phyloP scores from a whole-genome alignment of 2,329 filamentous ascomycete genomes.

The Blastomyces parvus region DNA sequence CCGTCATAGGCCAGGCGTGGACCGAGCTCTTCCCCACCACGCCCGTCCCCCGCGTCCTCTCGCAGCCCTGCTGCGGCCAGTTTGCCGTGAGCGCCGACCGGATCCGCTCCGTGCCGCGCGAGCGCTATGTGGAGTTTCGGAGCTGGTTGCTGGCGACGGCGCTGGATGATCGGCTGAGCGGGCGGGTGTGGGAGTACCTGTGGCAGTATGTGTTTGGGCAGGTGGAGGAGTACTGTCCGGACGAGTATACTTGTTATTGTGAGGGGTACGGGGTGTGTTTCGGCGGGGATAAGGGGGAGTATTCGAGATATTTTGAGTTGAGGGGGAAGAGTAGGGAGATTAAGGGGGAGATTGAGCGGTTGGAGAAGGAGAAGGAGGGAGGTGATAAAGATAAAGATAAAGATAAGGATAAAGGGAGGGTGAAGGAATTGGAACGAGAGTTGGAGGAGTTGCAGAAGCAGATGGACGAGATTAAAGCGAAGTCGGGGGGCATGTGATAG shows the following conservation, averaged over 20 bases:
- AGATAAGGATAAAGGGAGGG: not conserved
- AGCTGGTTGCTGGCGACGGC: conserved; percentile 51
- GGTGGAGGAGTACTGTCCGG: conserved; percentile 34
- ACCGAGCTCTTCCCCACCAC: conserved; percentile 39
- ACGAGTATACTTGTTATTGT: conserved; percentile 51
- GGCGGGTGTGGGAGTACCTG: conserved; percentile 53
- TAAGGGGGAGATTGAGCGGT: conserved; percentile 39
- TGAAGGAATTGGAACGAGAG: not conserved
- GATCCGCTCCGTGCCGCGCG: conserved; percentile 44
- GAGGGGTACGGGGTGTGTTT: conserved; percentile 56
- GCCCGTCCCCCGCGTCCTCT: conserved; percentile 40
- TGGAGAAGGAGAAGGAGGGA: not conserved
- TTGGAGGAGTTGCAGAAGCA: not conserved
- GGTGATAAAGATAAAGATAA: not conserved
- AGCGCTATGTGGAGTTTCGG: conserved; percentile 47
- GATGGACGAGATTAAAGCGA: not conserved
- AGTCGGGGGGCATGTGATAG: not conserved
- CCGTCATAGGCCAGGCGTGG: conserved; percentile 37
- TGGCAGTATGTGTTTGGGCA: conserved; percentile 55
- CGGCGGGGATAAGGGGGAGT: conserved; percentile 17
- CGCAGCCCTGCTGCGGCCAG: conserved; percentile 55
- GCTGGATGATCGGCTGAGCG: conserved; percentile 46
- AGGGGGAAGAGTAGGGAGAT: not conserved
- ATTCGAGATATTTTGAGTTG: not conserved
- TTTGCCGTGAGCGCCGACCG: conserved; percentile 52